Conservation (phyloP, 148 eudicot genomes). For the Cornus controversa region DNA sequence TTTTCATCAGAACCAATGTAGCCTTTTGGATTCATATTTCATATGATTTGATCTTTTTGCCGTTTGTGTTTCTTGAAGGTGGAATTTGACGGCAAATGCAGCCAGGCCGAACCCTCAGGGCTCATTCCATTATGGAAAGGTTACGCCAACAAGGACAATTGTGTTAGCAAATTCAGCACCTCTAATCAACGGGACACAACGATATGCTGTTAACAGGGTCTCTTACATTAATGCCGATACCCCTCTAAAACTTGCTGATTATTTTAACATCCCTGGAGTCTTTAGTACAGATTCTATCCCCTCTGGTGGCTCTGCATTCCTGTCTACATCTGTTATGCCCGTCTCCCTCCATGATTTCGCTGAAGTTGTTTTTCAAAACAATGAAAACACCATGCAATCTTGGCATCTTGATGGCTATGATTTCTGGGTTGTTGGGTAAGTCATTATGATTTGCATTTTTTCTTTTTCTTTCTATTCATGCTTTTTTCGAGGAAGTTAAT, state of each 20-base stretch:
- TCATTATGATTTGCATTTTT: not conserved
- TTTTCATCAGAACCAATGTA: not conserved
- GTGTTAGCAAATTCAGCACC: slow-evolving; percentile 70
- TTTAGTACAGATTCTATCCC: slow-evolving; percentile 65
- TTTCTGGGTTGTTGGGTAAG: slow-evolving; percentile 93
- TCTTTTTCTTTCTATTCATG: not conserved
- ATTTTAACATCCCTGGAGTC: slow-evolving; percentile 74
- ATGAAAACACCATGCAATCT: slow-evolving; percentile 60
- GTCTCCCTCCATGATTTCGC: slow-evolving; percentile 64
- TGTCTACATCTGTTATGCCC: slow-evolving; percentile 61
- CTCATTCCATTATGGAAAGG: slow-evolving; percentile 80
- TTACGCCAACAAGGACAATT: slow-evolving; percentile 50
- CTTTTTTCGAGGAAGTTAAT: not conserved
- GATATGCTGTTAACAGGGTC: slow-evolving; percentile 74
- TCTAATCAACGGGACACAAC: slow-evolving; percentile 60
- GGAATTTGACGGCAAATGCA: slow-evolving; percentile 92
- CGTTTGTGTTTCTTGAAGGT: slow-evolving; percentile 38
- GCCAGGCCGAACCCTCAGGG: slow-evolving; percentile 97
- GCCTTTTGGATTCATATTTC: not conserved
- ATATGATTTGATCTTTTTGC: not conserved
- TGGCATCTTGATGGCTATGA: slow-evolving; percentile 98
- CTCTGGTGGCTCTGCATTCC: slow-evolving; percentile 39
- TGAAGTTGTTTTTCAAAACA: slow-evolving; percentile 81
- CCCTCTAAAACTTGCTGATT: slow-evolving; percentile 91
- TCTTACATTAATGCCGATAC: slow-evolving; percentile 71